These are phyloP conservation scores for Hericium rajendrae DNA, from an alignment of 768 basidiomycete species.

Conservation along the genomic window DNA sequence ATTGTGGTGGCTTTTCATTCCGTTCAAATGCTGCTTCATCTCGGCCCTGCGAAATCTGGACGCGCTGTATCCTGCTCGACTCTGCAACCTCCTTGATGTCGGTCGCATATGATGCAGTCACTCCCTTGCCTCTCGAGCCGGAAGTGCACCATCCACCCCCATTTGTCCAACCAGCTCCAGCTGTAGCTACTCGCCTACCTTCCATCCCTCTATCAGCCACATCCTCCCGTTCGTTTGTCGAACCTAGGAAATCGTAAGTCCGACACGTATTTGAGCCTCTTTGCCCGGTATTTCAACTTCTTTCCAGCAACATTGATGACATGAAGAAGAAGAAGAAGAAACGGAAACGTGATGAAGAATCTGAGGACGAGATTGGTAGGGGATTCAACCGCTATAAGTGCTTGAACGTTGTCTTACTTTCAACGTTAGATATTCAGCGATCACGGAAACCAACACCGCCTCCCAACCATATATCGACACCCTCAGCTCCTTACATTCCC, in stretches of 20 bases:
- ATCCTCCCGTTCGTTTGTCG: constrained; percentile 40
- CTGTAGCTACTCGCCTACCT: neutral
- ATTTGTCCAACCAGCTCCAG: neutral
- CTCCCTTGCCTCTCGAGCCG: constrained; percentile 33
- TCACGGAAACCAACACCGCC: constrained; percentile 47
- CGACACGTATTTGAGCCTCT: neutral
- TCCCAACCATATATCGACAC: constrained; percentile 25
- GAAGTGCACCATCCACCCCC: too few species aligned
- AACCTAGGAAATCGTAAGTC: constrained; percentile 55
- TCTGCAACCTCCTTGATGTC: too few species aligned
- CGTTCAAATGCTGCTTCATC: too few species aligned
- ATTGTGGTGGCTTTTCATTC: too few species aligned
- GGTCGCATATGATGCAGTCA: constrained; percentile 20
- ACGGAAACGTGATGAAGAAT: constrained; percentile 71
- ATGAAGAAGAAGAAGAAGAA: constrained; percentile 76
- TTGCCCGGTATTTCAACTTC: constrained; percentile 4
- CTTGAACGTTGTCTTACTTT: neutral
- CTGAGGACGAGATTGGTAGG: constrained; percentile 56
- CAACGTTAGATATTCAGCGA: constrained; percentile 5
- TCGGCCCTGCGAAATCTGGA: too few species aligned
- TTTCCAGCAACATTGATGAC: constrained; percentile 33
- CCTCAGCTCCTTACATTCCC: constrained; percentile 29
- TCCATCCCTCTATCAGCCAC: constrained; percentile 12
- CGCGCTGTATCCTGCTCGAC: neutral
- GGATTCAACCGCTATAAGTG: constrained; percentile 2